Percentiles rank a stretch among this genome's conserved stretches.
phyloP scores from a whole-genome alignment of 2,329 filamentous ascomycete genomes.

The Claviceps sp. region DNA sequence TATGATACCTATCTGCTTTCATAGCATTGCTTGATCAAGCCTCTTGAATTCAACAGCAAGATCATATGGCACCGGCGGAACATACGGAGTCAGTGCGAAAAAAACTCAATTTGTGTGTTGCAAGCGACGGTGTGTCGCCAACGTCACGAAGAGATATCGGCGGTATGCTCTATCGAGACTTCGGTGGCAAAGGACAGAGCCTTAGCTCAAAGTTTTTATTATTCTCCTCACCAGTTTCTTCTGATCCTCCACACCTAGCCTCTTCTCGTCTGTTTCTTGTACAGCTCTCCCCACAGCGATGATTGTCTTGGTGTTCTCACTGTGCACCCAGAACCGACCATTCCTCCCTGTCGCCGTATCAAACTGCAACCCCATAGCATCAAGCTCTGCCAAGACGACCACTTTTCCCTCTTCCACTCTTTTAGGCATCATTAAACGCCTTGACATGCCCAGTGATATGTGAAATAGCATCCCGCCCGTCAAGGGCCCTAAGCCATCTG shows the following conservation, averaged over 20 bases:
- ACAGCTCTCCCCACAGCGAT: conserved; percentile 69
- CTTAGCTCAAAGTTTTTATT: conserved; percentile 43
- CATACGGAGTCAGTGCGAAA: background rate
- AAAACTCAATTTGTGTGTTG: background rate
- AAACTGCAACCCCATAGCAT: conserved; percentile 63
- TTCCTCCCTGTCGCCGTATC: conserved; percentile 91
- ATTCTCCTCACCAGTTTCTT: conserved; percentile 55
- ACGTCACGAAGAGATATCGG: no score
- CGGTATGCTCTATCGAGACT: no score
- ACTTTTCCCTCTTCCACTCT: conserved; percentile 50
- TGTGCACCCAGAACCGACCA: conserved; percentile 84
- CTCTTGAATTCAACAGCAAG: background rate
- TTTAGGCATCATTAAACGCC: conserved; percentile 57
- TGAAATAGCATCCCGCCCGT: conserved; percentile 76
- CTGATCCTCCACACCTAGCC: conserved; percentile 51
- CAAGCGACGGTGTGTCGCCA: no score
- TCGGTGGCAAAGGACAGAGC: background rate
- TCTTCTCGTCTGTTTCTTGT: conserved; percentile 59
- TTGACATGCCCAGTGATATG: conserved; percentile 69
- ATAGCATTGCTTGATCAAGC: no score
- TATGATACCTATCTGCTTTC: background rate
- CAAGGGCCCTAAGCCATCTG: conserved; percentile 75
- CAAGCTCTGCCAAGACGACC: conserved; percentile 67
- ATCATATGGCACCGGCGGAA: background rate
- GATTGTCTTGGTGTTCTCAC: conserved; percentile 57